Base-by-base conservation (phyloP, 148 eudicot species). In the Heliosperma pusillum region DNA sequence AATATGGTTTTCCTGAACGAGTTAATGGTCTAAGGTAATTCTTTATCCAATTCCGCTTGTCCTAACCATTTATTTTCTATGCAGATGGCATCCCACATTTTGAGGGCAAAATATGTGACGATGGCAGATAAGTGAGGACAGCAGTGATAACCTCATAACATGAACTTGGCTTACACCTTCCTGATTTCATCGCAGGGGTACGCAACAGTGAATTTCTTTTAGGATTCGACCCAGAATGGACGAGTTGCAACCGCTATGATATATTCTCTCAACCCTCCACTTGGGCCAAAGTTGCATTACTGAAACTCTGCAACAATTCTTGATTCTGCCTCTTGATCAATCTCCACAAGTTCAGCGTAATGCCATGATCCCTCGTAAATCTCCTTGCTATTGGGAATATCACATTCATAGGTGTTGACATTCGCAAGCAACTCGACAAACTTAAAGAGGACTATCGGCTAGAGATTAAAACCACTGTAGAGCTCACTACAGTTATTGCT, bases 171-270 rank as follows among this genome's bases (percentile, higher is more conserved):
- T 11, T 52, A 24, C 36, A 70, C 73, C 72, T 69, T 22, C 72
- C 70, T 33, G 50, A 66, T 1, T 66, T 66, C 50, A 36, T 66
- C 40, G n/a, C 52, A 66, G 70, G 70, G 5, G 40, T 33, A 5
- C 40, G 40, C 40, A 5, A 33, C 40, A 33, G 40, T n/a, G 50
- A 16, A n/a, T 11, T 36, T 22, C n/a, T 36, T 36, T 50, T 66
- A 10, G 70, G 70, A 9, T 66, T 66, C 25, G 70, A 66, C 25
- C 36, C 70, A 3, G 70, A 66, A 66, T 66, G 70, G 70, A 66
- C 9, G 70, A 19, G 0, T 16, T 10, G 24, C 3, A 8, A 8
- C 4, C 5, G 40, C 0, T 0, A 7, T 33, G 6, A 3, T 33
- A 33, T 2, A 33, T 33, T 33, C 6, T 5, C 0, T n/a, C 40